Percentiles rank a stretch among this genome's conserved stretches.
Conservation (phyloP, 1,284 basidiomycete genomes). For the Bjerkandera adusta region DNA sequence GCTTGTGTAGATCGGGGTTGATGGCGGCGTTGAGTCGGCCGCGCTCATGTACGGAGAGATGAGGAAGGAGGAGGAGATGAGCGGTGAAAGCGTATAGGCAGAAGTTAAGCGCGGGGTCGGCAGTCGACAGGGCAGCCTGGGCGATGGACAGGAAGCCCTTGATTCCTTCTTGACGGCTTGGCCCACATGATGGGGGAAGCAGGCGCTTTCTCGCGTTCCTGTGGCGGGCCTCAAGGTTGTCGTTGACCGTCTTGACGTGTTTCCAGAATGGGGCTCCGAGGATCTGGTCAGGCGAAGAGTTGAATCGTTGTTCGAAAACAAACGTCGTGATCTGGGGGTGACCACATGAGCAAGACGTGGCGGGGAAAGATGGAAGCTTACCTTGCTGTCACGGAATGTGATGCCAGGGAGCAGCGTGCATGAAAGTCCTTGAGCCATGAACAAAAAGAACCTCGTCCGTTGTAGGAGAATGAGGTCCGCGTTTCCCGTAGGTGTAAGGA, state of each 20-base stretch:
- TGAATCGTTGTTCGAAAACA: slow-evolving; percentile 39
- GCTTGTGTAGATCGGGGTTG: slow-evolving; percentile 25
- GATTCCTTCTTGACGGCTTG: too few species aligned
- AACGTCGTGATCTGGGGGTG: slow-evolving; percentile 42
- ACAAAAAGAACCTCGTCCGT: slow-evolving; percentile 44
- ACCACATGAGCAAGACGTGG: background rate
- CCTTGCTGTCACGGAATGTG: slow-evolving; percentile 64
- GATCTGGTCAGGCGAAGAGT: slow-evolving; percentile 17
- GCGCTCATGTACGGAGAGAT: slow-evolving; percentile 42
- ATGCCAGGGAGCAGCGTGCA: slow-evolving; percentile 48
- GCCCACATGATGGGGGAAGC: too few species aligned
- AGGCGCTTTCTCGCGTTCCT: too few species aligned
- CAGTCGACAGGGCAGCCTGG: background rate
- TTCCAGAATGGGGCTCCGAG: too few species aligned
- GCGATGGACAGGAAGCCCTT: slow-evolving; percentile 9
- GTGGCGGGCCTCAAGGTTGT: too few species aligned
- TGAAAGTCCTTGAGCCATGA: slow-evolving; percentile 48
- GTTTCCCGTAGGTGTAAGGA: slow-evolving; percentile 16
- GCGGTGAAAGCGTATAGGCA: slow-evolving; percentile 34
- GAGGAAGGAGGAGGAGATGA: slow-evolving; percentile 43
- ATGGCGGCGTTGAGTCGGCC: slow-evolving; percentile 34
- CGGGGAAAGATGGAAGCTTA: slow-evolving; percentile 21
- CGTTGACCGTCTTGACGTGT: too few species aligned
- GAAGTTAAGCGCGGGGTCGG: background rate
- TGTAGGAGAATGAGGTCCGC: slow-evolving; percentile 36